Percentiles rank a stretch among this genome's conserved stretches.
Conservation (phyloP, 2,329 filamentous ascomycete genomes). For the Tolypocladium endophyticum region DNA sequence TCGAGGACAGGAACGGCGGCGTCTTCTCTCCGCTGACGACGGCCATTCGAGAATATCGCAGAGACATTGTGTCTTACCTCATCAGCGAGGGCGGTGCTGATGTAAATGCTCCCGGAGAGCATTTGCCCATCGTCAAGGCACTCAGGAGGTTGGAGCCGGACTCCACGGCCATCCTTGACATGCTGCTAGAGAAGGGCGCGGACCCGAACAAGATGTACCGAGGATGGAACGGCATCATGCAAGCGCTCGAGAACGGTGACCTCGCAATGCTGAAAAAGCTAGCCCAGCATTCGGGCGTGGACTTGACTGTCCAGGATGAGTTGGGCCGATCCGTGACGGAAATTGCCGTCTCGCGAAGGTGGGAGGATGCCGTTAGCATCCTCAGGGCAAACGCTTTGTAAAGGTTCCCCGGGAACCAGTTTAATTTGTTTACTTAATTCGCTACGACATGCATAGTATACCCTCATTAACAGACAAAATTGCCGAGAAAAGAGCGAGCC, state of each 20-base stretch:
- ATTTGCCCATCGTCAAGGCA: constrained; percentile 61
- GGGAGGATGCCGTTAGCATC: constrained; percentile 44
- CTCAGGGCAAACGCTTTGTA: constrained; percentile 26
- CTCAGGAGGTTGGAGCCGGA: constrained; percentile 46
- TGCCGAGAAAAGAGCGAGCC: neutral
- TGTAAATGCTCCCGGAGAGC: constrained; percentile 57
- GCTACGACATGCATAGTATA: neutral
- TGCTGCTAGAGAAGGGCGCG: constrained; percentile 52
- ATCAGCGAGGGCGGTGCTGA: constrained; percentile 52
- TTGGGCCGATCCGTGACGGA: constrained; percentile 42
- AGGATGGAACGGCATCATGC: constrained; percentile 55
- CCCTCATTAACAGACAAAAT: neutral
- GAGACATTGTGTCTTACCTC: constrained; percentile 50
- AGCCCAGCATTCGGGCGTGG: constrained; percentile 35
- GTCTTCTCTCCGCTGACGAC: constrained; percentile 62
- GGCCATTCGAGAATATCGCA: constrained; percentile 52
- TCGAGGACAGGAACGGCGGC: constrained; percentile 63
- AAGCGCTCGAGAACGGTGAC: constrained; percentile 55
- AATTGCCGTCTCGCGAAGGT: constrained; percentile 46
- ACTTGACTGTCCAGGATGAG: constrained; percentile 43
- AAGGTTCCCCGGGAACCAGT: neutral
- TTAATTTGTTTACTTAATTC: neutral
- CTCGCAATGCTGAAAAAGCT: constrained; percentile 41
- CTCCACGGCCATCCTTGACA: constrained; percentile 49
- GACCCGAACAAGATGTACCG: constrained; percentile 60